Conservation (phyloP, 306 rosid species). For the Rosa lucieae region DNA sequence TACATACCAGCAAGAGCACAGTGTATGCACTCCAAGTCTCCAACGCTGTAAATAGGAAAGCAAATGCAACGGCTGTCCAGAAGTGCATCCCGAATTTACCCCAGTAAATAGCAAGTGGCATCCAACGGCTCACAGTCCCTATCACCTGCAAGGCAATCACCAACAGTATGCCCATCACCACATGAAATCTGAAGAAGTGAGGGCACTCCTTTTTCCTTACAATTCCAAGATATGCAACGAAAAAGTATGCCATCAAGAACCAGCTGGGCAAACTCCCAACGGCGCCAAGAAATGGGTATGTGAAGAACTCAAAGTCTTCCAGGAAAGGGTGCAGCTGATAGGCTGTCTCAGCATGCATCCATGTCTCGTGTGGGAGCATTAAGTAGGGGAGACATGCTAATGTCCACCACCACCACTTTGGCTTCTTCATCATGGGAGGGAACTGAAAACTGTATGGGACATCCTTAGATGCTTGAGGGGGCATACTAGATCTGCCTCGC, state of each 20-base stretch:
- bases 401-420: constrained; percentile 96
- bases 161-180: constrained; percentile 87
- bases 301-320: constrained; percentile 51
- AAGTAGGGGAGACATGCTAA: constrained; percentile 91
- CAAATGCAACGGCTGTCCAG: constrained; percentile 67
- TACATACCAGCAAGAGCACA: too few species aligned
- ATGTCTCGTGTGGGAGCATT: constrained; percentile 91
- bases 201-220: constrained; percentile 99
- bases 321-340: constrained; percentile 76
- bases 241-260: constrained; percentile 93
- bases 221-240: constrained; percentile 82
- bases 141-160: constrained; percentile 31
- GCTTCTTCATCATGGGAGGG: constrained; percentile 90
- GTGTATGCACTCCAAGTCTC: too few species aligned
- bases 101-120: constrained; percentile 77
- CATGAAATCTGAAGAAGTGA: constrained; percentile 90
- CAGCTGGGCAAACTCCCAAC: constrained; percentile 82
- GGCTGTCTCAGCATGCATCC: constrained; percentile 98
- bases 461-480: constrained; percentile 74
- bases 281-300: constrained; percentile 82
- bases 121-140: constrained; percentile 90
- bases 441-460: constrained; percentile 69
- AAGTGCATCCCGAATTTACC: constrained; percentile 94
- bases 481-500: constrained; percentile 26
- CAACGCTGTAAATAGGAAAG: neutral